phyloP scores from a whole-genome alignment of 208 protist genomes.

The Acanthamoeba rhysodes region DNA sequence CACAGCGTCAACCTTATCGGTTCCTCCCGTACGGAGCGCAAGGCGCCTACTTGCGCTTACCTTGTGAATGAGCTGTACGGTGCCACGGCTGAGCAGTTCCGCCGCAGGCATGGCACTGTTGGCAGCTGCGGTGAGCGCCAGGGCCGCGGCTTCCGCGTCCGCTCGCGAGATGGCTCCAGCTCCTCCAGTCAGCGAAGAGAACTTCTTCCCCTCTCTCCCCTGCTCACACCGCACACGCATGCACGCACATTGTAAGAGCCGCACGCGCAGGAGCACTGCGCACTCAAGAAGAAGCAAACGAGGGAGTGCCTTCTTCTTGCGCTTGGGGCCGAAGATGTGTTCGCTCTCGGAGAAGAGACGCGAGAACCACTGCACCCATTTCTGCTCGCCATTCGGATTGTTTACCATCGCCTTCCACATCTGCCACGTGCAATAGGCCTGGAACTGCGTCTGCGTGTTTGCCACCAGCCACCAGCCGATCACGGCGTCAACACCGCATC shows the following conservation, averaged over 20 bases:
- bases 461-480: too few relatives aligned
- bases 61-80: slow-evolving; percentile 66
- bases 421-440: slow-evolving; percentile 42
- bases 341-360: slow-evolving; percentile 63
- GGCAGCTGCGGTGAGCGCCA: not conserved
- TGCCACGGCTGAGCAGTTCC: slow-evolving; percentile 4
- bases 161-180: not conserved
- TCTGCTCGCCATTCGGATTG: slow-evolving; percentile 10
- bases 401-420: slow-evolving; percentile 55
- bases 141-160: not conserved
- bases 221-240: not conserved
- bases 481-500: too few relatives aligned
- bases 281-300: not conserved
- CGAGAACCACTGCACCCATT: slow-evolving; percentile 62
- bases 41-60: not conserved
- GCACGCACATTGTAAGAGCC: too few relatives aligned
- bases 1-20: too few relatives aligned
- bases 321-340: slow-evolving; percentile 2
- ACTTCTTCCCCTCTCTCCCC: slow-evolving; percentile 37
- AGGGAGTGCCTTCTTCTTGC: not conserved
- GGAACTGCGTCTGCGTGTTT: slow-evolving; percentile 11
- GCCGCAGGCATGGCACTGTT: not conserved
- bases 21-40: too few relatives aligned
- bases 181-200: not conserved
- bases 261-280: too few relatives aligned